A percentile compares a stretch with the other conserved stretches of the same genome.
These are phyloP conservation scores for Trypanosoma rangeli DNA, from an alignment of 208 protist species.

Conservation along the genomic window DNA sequence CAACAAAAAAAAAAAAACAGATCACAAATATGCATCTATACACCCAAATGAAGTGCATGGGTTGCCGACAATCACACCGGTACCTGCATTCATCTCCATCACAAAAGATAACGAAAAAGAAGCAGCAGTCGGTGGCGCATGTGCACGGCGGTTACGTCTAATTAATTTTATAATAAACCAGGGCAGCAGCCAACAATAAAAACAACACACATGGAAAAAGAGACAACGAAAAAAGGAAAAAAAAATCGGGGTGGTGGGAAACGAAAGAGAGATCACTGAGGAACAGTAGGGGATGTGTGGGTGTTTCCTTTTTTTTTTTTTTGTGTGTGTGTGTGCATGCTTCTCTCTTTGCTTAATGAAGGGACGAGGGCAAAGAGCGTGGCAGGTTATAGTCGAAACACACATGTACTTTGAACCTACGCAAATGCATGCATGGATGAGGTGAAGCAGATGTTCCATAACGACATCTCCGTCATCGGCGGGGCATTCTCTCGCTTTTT, in stretches of 20 bases:
- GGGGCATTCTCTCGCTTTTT: too few species aligned
- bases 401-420: not conserved
- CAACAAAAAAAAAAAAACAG: not conserved
- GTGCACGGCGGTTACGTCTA: too few species aligned
- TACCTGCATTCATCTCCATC: not conserved
- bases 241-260: constrained; percentile 6
- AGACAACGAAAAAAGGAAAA: constrained; percentile 18
- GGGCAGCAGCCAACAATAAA: too few species aligned
- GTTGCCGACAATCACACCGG: not conserved
- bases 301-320: constrained; percentile 5
- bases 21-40: not conserved
- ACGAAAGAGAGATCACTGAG: constrained; percentile 6
- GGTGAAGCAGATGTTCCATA: too few species aligned
- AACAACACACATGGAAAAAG: not conserved
- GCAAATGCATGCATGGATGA: too few species aligned
- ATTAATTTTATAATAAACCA: too few species aligned
- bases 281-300: not conserved
- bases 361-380: too few species aligned
- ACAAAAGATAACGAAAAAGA: not conserved
- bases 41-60: not conserved
- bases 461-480: too few species aligned
- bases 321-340: not conserved
- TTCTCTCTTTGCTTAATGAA: too few species aligned
- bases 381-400: not conserved
- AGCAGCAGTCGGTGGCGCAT: too few species aligned